Evolutionary conservation across 129 eudicot species (phyloP).

Genomic region (Helichrysum umbraculigerum): DNA sequence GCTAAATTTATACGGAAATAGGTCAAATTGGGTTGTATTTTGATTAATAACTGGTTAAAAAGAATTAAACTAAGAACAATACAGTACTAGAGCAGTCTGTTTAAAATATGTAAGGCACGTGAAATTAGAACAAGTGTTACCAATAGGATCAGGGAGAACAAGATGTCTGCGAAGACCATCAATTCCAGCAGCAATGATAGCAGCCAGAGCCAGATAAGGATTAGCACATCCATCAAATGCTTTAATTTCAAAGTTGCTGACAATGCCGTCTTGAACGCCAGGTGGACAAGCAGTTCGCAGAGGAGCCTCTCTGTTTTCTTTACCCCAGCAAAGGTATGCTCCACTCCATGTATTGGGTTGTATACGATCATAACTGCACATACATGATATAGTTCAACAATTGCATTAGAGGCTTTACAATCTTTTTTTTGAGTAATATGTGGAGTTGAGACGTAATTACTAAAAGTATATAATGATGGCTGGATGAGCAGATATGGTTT

Average conservation of each 20-base stretch:
- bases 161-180: constrained; percentile 76
- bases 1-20: background rate
- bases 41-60: background rate
- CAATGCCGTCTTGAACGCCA: constrained; percentile 74
- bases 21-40: background rate
- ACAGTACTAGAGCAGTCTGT: background rate
- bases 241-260: constrained; percentile 96
- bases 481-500: too few relatives aligned
- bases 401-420: background rate
- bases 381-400: background rate
- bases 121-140: constrained; percentile 41
- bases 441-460: too few relatives aligned
- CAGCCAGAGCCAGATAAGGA: constrained; percentile 88
- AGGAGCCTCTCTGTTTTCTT: constrained; percentile 94
- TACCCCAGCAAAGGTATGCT: constrained; percentile 96
- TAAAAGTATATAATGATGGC: too few relatives aligned
- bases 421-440: background rate
- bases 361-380: constrained; percentile 81
- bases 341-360: constrained; percentile 99
- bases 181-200: constrained; percentile 81
- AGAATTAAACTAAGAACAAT: too few relatives aligned
- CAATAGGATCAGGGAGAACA: constrained; percentile 75
- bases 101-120: constrained; percentile 22
- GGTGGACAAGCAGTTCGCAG: constrained; percentile 94
- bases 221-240: constrained; percentile 94